These are phyloP conservation scores for Arctostaphylos glauca DNA, from an alignment of 148 eudicot genomes.

Conservation along the genomic window DNA sequence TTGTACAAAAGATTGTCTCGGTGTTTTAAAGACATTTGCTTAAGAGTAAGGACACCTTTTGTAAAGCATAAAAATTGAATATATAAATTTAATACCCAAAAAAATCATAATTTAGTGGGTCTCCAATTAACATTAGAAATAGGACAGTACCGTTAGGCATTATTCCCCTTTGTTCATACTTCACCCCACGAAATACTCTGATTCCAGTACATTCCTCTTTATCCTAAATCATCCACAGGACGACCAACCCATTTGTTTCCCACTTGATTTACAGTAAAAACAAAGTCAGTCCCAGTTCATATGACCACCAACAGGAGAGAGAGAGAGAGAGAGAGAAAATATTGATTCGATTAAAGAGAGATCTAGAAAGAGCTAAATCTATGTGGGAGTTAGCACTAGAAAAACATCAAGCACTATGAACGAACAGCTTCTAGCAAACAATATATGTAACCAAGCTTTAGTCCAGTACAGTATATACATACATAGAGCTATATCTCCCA, in stretches of 20 bases:
- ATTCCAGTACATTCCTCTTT: not conserved
- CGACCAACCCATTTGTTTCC: not conserved
- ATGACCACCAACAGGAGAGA: too few species aligned
- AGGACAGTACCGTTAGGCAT: not conserved
- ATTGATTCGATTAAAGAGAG: too few species aligned
- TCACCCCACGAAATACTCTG: not conserved
- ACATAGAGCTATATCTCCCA: not conserved
- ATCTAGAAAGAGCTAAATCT: too few species aligned
- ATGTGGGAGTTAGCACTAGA: too few species aligned
- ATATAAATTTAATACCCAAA: not conserved
- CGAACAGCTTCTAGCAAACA: not conserved
- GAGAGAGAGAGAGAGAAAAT: too few species aligned
- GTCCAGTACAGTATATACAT: not conserved
- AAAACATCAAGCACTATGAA: too few species aligned
- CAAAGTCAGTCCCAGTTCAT: not conserved
- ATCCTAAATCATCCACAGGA: too few species aligned
- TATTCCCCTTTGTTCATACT: constrained; percentile 10
- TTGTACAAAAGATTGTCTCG: not conserved
- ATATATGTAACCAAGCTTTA: not conserved
- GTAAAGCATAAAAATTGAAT: not conserved
- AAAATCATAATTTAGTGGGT: constrained; percentile 4
- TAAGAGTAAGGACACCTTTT: not conserved
- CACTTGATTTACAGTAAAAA: not conserved
- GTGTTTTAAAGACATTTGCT: not conserved
- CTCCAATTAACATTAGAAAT: not conserved